These are phyloP conservation scores for Leonotis leonurus DNA, from an alignment of 257 asterid genomes.

Conservation along the genomic window DNA sequence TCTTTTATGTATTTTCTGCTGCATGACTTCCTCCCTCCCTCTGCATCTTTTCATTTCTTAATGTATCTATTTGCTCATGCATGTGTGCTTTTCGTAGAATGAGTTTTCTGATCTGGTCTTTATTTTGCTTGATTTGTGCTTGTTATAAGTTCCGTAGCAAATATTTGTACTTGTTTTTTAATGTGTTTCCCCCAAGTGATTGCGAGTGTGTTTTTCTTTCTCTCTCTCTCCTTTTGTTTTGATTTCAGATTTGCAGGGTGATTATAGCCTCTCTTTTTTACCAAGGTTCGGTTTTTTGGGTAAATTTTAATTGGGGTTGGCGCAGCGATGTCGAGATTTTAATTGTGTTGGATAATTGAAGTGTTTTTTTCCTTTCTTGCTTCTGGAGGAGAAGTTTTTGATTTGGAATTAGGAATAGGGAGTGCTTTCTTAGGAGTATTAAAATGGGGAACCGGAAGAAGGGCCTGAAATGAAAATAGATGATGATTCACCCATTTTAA, in stretches of 20 bases:
- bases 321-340: not conserved
- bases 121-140: not conserved
- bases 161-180: not conserved
- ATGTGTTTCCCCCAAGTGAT: not conserved
- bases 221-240: not conserved
- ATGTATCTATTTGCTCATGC: conserved; percentile 13
- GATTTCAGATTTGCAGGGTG: not conserved
- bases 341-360: not conserved
- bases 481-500: too few species aligned
- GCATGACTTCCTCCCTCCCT: conserved; percentile 12
- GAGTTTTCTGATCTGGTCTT: conserved; percentile 16
- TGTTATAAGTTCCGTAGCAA: not conserved
- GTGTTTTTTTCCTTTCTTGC: not conserved
- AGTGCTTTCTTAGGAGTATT: not conserved
- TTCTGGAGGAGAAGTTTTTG: not conserved
- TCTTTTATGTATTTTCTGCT: not conserved
- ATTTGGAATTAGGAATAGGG: not conserved
- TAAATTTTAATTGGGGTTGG: not conserved
- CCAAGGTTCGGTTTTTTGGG: not conserved
- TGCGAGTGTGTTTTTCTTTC: not conserved
- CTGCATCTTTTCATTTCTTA: conserved; percentile 10
- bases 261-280: not conserved
- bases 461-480: too few species aligned
- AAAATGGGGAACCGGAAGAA: not conserved
- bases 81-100: not conserved